Conservation (phyloP, 495 filamentous ascomycete species). For the Xylona heveae region DNA sequence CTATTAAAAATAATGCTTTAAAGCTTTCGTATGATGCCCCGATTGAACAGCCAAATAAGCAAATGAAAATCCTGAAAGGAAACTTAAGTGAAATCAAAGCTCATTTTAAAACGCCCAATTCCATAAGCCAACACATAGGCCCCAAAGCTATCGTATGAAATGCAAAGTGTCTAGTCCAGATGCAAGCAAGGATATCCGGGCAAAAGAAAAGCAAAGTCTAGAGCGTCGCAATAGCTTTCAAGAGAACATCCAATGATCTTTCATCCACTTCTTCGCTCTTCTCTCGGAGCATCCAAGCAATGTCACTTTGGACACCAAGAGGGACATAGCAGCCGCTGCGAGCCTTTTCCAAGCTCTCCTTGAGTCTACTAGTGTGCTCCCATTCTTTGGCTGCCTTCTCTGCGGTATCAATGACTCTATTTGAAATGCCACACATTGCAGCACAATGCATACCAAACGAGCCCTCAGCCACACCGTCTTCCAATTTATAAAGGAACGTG, state of each 20-base stretch:
- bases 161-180: no score
- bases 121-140: no score
- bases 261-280: conserved; percentile 18
- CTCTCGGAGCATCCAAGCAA: conserved; percentile 56
- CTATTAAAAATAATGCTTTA: no score
- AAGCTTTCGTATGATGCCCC: no score
- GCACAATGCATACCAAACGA: conserved; percentile 99
- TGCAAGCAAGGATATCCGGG: no score
- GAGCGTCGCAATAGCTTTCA: conserved; percentile 56
- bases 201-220: conserved; percentile 17
- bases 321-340: conserved; percentile 59
- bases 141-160: no score
- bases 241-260: conserved; percentile 44
- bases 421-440: conserved; percentile 86
- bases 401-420: conserved; percentile 62
- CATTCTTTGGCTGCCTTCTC: conserved; percentile 82
- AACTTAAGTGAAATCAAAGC: no score
- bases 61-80: no score
- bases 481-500: conserved; percentile 90
- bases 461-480: conserved; percentile 87
- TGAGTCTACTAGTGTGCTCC: conserved; percentile 82
- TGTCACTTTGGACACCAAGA: conserved; percentile 77
- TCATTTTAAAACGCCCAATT: no score
- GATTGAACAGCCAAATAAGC: no score
- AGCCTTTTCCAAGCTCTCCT: conserved; percentile 68